These are phyloP conservation scores for Phytophthora megakarya DNA, from an alignment of 352 stramenopile genomes.

Conservation along the genomic window DNA sequence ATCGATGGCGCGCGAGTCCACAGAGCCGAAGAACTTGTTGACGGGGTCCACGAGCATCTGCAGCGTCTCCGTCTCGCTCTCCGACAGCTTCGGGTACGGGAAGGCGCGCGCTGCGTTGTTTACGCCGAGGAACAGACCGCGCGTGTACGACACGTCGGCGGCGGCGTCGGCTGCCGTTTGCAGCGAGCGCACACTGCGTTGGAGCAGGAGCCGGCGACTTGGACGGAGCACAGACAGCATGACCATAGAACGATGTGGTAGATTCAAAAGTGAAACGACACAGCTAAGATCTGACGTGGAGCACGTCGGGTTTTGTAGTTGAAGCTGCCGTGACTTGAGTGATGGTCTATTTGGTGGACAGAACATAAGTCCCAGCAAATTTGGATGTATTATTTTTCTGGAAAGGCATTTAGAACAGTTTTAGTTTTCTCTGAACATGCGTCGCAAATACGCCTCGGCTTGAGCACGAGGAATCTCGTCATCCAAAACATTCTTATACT, in stretches of 20 bases:
- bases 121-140: constrained; percentile 81
- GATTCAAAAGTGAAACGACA: constrained; percentile 24
- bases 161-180: constrained; percentile 76
- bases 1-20: constrained; percentile 79
- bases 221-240: constrained; percentile 54
- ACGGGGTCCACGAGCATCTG: constrained; percentile 87
- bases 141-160: constrained; percentile 76
- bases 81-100: constrained; percentile 75
- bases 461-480: not conserved
- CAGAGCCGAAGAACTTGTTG: constrained; percentile 73
- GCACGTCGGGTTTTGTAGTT: not conserved
- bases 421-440: too few relatives aligned
- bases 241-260: constrained; percentile 16
- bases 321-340: constrained; percentile 21
- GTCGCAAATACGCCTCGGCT: not conserved
- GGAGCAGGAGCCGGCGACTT: constrained; percentile 23
- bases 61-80: constrained; percentile 79
- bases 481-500: not conserved
- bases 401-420: too few relatives aligned
- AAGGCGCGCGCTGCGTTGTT: constrained; percentile 82
- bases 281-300: constrained; percentile 13
- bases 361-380: constrained; percentile 6
- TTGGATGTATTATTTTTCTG: too few relatives aligned
- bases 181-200: constrained; percentile 41
- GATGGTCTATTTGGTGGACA: constrained; percentile 7